Percentiles rank a stretch among this genome's conserved stretches.
Evolutionary conservation across 2,329 filamentous ascomycete genomes (phyloP).

Genomic region (Hypocreales sp.): DNA sequence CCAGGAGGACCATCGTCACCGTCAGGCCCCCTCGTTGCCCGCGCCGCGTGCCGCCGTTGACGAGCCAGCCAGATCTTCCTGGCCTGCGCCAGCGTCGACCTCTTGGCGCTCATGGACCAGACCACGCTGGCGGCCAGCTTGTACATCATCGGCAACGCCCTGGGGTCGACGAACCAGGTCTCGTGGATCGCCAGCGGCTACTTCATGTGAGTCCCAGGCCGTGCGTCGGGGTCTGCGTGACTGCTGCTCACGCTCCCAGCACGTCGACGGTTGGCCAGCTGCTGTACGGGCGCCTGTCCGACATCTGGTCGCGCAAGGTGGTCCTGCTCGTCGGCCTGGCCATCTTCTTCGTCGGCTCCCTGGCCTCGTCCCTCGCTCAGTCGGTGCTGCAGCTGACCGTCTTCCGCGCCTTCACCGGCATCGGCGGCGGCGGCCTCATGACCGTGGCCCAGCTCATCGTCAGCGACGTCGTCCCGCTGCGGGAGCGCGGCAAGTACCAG

Average conservation of each 20-base stretch:
- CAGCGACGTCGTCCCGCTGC: slow-evolving; percentile 53
- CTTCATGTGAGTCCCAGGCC: slow-evolving; percentile 30
- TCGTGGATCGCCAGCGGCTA: slow-evolving; percentile 41
- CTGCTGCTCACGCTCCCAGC: slow-evolving; percentile 7
- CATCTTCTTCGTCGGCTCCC: slow-evolving; percentile 26
- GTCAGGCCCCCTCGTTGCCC: slow-evolving; percentile 10
- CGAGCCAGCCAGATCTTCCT: slow-evolving; percentile 32
- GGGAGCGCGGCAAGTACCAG: slow-evolving; percentile 59
- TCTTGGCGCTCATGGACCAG: slow-evolving; percentile 41
- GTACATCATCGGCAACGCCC: slow-evolving; percentile 34
- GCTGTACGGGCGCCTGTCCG: slow-evolving; percentile 27
- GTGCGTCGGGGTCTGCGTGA: background rate
- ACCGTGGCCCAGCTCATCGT: slow-evolving; percentile 55
- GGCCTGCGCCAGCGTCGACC: slow-evolving; percentile 37
- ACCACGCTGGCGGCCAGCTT: slow-evolving; percentile 39
- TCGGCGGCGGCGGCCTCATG: slow-evolving; percentile 58
- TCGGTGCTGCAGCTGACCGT: slow-evolving; percentile 23
- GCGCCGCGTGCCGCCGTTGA: slow-evolving; percentile 4
- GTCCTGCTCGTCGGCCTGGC: slow-evolving; percentile 21
- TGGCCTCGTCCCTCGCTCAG: slow-evolving; percentile 25
- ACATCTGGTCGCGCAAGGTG: slow-evolving; percentile 29
- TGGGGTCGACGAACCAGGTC: slow-evolving; percentile 31
- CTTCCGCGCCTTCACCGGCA: slow-evolving; percentile 26
- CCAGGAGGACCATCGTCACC: slow-evolving; percentile 32
- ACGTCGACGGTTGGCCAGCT: slow-evolving; percentile 31